Conservation (phyloP, 441 rosid genomes). For the Isatis lusitanica region DNA sequence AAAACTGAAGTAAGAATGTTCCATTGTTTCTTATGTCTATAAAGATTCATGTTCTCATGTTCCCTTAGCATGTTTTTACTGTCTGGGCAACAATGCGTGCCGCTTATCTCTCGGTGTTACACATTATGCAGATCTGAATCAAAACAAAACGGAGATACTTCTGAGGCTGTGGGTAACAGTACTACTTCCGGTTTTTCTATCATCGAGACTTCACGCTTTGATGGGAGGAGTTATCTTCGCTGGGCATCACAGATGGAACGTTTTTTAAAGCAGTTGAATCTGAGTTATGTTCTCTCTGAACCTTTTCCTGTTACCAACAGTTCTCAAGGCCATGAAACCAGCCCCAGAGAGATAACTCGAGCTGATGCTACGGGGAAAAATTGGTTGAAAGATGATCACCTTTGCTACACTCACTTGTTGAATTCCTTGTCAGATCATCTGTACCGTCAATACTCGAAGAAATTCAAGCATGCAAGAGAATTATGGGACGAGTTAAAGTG, state of each 20-base stretch:
- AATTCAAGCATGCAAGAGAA: conserved; percentile 59
- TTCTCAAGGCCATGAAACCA: conserved; percentile 34
- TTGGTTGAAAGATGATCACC: conserved; percentile 68
- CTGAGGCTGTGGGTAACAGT: conserved; percentile 33
- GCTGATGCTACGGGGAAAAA: conserved; percentile 46
- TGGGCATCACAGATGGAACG: conserved; percentile 71
- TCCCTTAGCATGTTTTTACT: background rate
- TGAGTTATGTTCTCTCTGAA: conserved; percentile 61
- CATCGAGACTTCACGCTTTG: conserved; percentile 57
- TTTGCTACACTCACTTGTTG: conserved; percentile 66
- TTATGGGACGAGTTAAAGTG: conserved; percentile 75
- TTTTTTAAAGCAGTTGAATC: conserved; percentile 65
- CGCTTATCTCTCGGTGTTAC: background rate
- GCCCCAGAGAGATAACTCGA: conserved; percentile 34
- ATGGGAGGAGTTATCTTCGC: conserved; percentile 64
- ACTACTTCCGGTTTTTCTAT: conserved; percentile 39
- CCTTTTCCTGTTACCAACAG: conserved; percentile 44
- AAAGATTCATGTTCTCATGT: background rate
- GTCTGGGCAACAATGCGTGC: background rate
- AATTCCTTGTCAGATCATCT: conserved; percentile 67
- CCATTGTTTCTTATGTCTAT: background rate
- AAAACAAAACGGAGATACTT: conserved; percentile 37
- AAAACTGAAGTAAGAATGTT: conserved; percentile 50
- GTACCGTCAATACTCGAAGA: conserved; percentile 56
- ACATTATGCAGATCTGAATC: conserved; percentile 44